Base-by-base conservation (phyloP, 2,329 filamentous ascomycete species). In the Paraconiothyrium sp. region DNA sequence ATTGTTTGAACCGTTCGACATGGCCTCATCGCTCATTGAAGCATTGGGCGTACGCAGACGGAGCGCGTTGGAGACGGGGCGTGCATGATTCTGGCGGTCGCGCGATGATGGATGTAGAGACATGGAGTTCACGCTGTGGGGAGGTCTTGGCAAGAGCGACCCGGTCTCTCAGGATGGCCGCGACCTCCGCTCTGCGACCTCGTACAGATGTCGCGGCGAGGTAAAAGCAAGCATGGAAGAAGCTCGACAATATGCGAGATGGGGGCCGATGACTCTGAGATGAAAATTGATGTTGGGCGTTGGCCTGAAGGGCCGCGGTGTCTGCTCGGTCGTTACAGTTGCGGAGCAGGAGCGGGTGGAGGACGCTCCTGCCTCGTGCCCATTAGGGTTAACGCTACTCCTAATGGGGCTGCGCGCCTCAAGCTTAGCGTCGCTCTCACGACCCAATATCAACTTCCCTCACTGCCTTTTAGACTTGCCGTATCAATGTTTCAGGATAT, bases 21-120 rank as follows among this genome's bases (percentile, higher is more conserved):
- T 75, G 68, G 75, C 71, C 70, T 83, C 81, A 73, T 81, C 77
- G 66, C 74, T 82, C 77, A 83, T 77, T 69, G 66, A 64, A 58
- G 77, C 73, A 72, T 79, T 83, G 58, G 77, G 76, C 13, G 76
- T 79, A 67, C 80, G 80, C 68, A 80, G 71, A 62, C 73, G 75
- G 64, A 72, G 72, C 67, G 76, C 72, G 68, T 76, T 77, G 59
- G 74, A 68, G 58, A 72, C 73, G 70, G 74, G 74, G 60, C 75
- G 76, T 63, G 76, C 80, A 80, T 83, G 77, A 68, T 76, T 74
- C 65, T 76, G 75, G 72, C 79, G 80, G 66, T 78, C 76, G 67
- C 71, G 69, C 61, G 78, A 78, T 59, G 80, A 80, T 73, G 78
- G 72, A 69, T 77, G 74, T 70, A 46, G 35, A 75, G 68, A 69